Conservation (phyloP, 2,329 filamentous ascomycete species). For the Sporothrix luriei region DNA sequence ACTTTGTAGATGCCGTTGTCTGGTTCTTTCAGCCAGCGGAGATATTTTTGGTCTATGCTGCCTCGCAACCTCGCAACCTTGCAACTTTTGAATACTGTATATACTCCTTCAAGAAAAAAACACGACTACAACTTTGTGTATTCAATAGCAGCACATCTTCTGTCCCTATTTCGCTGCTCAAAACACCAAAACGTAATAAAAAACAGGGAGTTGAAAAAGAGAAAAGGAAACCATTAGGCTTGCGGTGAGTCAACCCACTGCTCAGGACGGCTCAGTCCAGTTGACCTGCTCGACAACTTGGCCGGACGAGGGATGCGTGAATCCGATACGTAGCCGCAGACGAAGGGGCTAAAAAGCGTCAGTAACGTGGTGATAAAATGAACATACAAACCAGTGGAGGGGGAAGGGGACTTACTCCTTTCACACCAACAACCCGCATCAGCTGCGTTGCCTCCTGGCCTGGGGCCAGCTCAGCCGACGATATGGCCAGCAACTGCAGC, state of each 20-base stretch:
- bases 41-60: conserved; percentile 7
- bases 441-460: conserved; percentile 84
- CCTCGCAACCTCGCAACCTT: neutral
- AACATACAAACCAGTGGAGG: neutral
- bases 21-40: neutral
- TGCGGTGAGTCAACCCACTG: neutral
- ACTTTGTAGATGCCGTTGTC: neutral
- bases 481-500: conserved; percentile 87
- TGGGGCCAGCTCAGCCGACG: conserved; percentile 71
- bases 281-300: conserved; percentile 90
- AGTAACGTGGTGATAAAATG: neutral
- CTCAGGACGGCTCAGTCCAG: conserved; percentile 76
- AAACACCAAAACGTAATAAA: conserved; percentile 13
- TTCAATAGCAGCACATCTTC: conserved; percentile 15
- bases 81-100: conserved; percentile 9
- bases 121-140: neutral
- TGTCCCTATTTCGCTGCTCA: conserved; percentile 9
- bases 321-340: conserved; percentile 82
- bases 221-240: neutral
- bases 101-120: conserved; percentile 15
- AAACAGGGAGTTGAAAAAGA: neutral
- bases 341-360: conserved; percentile 68
- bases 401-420: conserved; percentile 72
- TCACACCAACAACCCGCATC: conserved; percentile 83
- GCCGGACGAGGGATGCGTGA: conserved; percentile 68